These are phyloP conservation scores for Medicago arabica DNA, from an alignment of 306 rosid genomes.

Conservation along the genomic window DNA sequence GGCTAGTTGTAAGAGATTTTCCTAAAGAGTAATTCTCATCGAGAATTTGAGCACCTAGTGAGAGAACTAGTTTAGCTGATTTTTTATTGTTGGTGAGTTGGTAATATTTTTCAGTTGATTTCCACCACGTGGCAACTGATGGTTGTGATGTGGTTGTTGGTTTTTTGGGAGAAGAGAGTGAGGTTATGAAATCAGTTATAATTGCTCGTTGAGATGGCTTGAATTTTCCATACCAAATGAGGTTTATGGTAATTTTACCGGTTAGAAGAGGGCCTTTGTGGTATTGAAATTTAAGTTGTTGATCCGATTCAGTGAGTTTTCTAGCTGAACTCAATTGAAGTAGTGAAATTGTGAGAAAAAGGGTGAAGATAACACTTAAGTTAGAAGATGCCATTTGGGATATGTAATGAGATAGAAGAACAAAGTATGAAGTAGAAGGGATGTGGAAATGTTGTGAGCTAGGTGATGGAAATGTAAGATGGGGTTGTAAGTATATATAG, in stretches of 20 bases:
- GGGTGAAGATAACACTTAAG: background rate
- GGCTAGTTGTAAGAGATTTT: constrained; percentile 56
- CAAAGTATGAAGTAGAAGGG: background rate
- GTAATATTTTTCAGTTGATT: constrained; percentile 57
- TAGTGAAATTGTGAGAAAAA: constrained; percentile 37
- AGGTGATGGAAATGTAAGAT: background rate
- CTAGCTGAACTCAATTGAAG: constrained; percentile 45
- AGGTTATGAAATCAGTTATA: constrained; percentile 52
- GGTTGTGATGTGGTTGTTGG: constrained; percentile 40
- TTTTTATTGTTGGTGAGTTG: constrained; percentile 34
- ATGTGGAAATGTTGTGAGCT: background rate
- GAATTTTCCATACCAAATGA: constrained; percentile 66
- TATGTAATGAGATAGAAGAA: background rate
- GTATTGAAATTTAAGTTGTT: constrained; percentile 45
- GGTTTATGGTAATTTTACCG: constrained; percentile 47
- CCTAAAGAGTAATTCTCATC: constrained; percentile 57
- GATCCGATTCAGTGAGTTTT: constrained; percentile 33
- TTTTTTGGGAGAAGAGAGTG: constrained; percentile 43
- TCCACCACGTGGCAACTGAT: constrained; percentile 63
- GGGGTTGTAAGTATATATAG: constrained; percentile 6
- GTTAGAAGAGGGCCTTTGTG: constrained; percentile 50
- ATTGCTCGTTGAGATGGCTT: constrained; percentile 61
- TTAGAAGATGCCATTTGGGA: constrained; percentile 38
- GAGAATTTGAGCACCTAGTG: constrained; percentile 46
- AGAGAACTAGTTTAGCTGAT: constrained; percentile 36